Base-by-base conservation (phyloP, 2,329 filamentous ascomycete genomes). In the Aspergillus intermedius region DNA sequence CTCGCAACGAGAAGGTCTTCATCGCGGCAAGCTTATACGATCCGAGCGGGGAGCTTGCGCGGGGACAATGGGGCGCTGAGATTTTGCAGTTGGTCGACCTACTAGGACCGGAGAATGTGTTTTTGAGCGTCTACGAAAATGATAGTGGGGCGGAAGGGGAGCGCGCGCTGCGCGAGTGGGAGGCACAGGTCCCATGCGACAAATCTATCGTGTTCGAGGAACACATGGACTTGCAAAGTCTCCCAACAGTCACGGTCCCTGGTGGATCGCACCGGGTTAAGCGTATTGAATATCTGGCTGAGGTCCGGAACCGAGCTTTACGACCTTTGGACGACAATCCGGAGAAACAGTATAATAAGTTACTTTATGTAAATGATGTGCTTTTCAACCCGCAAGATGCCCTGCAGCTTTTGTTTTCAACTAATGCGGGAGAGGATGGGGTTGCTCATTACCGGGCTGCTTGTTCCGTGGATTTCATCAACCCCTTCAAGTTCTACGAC, bases 401-500 rank as follows among this genome's bases (percentile, higher is more conserved):
- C 3, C 70, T 76, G 5, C 79, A 83, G 52, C 70, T 83, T 5
- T 71, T 90, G 7, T 87, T 76, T 58, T 79, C 79, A 2, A 83
- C 80, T 4, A 80, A 83, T 54, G 64, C 71, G 17, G 72, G 77
- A 47, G 63, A 71, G 6, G 67, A 75, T 25, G 84, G 83, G 9
- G 65, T 68, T 19, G 60, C 78, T 0, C 70, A 74, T 43, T 90
- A 89, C 60, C 78, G 84, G 9, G 82, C 85, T 3, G 84, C 83
- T 2, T 90, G 87, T 60, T 84, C 84, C 1, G 75, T 87, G n/a
- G 87, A 91, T 69, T 89, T 85, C 60, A 81, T 83, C 60, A 81
- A 82, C 53, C 81, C 84, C 0, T 82, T 88, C 67, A 83, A 86
- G 53, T 87, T 86, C 61, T 90, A 91, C 65, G 87, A 91, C 64